These are phyloP conservation scores for Candida vaughaniae DNA, from an alignment of 805 yeast genomes.

Conservation along the genomic window DNA sequence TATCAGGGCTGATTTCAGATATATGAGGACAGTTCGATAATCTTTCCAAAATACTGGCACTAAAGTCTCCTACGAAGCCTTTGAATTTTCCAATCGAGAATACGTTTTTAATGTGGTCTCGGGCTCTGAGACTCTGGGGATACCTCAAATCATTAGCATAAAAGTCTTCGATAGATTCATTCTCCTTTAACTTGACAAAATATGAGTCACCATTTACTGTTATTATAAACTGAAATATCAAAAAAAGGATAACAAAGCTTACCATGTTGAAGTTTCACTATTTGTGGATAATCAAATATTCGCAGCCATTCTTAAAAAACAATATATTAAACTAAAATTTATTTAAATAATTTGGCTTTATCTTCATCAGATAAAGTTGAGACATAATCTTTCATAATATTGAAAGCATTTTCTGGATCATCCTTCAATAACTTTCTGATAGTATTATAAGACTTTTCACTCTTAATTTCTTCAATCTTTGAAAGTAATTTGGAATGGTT, in stretches of 20 bases:
- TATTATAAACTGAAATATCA: no score
- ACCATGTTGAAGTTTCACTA: no score
- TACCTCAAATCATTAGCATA: slow-evolving; percentile 43
- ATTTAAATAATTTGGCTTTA: slow-evolving; percentile 19
- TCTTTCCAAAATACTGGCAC: slow-evolving; percentile 45
- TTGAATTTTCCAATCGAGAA: slow-evolving; percentile 70
- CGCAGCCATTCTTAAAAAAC: not conserved
- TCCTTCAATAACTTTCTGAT: slow-evolving; percentile 51
- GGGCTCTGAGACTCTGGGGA: slow-evolving; percentile 38
- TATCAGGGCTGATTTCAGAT: slow-evolving; percentile 68
- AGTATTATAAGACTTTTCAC: slow-evolving; percentile 64
- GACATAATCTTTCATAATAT: slow-evolving; percentile 36
- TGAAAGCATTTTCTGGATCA: slow-evolving; percentile 28
- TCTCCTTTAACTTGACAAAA: slow-evolving; percentile 51
- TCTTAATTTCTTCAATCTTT: slow-evolving; percentile 59
- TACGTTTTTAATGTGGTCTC: slow-evolving; percentile 48
- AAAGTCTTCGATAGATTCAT: slow-evolving; percentile 48
- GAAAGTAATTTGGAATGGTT: slow-evolving; percentile 64
- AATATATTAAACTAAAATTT: not conserved
- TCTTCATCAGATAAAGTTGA: slow-evolving; percentile 35
- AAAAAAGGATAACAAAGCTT: not conserved
- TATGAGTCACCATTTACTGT: slow-evolving; percentile 21
- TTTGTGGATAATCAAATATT: no score
- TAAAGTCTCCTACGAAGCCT: slow-evolving; percentile 66
- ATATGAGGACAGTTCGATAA: slow-evolving; percentile 61